A percentile compares a stretch with the other conserved stretches of the same genome.
Conservation (phyloP, 2,329 filamentous ascomycete species). For the Septoria petroselini region DNA sequence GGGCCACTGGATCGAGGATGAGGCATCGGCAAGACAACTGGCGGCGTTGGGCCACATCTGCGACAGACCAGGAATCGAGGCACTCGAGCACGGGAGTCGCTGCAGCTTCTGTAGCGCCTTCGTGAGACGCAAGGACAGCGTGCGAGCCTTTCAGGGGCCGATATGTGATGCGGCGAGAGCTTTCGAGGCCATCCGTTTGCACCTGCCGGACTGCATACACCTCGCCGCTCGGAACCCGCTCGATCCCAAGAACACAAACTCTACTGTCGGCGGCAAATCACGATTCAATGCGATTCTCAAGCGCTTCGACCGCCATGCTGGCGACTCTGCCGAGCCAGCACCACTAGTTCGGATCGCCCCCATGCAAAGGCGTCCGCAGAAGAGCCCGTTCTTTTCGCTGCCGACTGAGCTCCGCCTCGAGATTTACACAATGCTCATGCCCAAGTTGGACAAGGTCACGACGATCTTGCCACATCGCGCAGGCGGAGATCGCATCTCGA, state of each 20-base stretch:
- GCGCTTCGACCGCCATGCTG: constrained; percentile 16
- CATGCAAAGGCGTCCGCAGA: constrained; percentile 7
- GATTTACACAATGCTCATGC: constrained; percentile 49
- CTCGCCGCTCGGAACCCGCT: constrained; percentile 32
- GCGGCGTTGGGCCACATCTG: constrained; percentile 36
- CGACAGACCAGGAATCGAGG: constrained; percentile 34
- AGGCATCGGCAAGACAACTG: constrained; percentile 31
- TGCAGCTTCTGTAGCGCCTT: constrained; percentile 33
- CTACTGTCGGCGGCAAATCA: constrained; percentile 8
- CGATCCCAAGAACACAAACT: constrained; percentile 16
- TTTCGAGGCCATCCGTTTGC: constrained; percentile 21
- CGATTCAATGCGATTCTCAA: constrained; percentile 20
- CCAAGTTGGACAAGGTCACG: constrained; percentile 24
- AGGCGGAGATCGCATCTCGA: constrained; percentile 32
- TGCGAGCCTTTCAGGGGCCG: constrained; percentile 27
- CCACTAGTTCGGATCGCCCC: not conserved
- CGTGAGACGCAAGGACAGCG: constrained; percentile 27
- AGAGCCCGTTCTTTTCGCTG: constrained; percentile 45
- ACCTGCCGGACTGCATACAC: constrained; percentile 27
- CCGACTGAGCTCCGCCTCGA: constrained; percentile 61
- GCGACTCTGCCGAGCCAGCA: not conserved
- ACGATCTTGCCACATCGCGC: constrained; percentile 29
- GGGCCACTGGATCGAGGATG: constrained; percentile 28
- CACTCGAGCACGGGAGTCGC: constrained; percentile 34
- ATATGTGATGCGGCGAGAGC: constrained; percentile 3